Percentiles rank a stretch among this genome's conserved stretches.
Evolutionary conservation across 345 rosid genomes (phyloP).

Genomic region (Orychophragmus violaceus): DNA sequence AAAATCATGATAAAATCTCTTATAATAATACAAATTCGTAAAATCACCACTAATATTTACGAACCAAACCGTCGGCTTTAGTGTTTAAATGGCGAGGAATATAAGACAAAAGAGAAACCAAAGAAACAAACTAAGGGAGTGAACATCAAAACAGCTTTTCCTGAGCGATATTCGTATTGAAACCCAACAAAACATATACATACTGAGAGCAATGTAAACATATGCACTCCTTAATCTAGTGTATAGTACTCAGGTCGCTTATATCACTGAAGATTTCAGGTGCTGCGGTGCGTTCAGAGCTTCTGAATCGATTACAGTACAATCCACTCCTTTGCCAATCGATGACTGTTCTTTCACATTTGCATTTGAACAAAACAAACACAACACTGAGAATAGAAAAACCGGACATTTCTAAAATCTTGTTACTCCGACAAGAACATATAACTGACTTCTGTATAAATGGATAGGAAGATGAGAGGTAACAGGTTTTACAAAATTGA

Average conservation of each 20-base stretch:
- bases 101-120: background rate
- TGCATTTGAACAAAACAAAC: background rate
- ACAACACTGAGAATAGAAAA: background rate
- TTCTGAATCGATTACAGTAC: background rate
- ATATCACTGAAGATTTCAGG: background rate
- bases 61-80: background rate
- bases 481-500: slow-evolving; percentile 19
- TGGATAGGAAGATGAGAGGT: background rate
- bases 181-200: too few relatives aligned
- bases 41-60: too few relatives aligned
- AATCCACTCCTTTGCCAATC: background rate
- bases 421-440: background rate
- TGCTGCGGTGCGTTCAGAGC: background rate
- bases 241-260: too few relatives aligned
- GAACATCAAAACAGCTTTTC: too few relatives aligned
- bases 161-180: too few relatives aligned
- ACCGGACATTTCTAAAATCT: background rate
- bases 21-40: too few relatives aligned
- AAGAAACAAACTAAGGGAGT: background rate
- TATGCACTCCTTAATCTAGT: too few relatives aligned
- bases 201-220: too few relatives aligned
- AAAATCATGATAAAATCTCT: background rate
- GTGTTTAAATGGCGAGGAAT: background rate
- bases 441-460: slow-evolving; percentile 17
- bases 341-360: background rate